These are phyloP conservation scores for Phytopythium ostracodes DNA, from an alignment of 352 stramenopile species.

Conservation along the genomic window DNA sequence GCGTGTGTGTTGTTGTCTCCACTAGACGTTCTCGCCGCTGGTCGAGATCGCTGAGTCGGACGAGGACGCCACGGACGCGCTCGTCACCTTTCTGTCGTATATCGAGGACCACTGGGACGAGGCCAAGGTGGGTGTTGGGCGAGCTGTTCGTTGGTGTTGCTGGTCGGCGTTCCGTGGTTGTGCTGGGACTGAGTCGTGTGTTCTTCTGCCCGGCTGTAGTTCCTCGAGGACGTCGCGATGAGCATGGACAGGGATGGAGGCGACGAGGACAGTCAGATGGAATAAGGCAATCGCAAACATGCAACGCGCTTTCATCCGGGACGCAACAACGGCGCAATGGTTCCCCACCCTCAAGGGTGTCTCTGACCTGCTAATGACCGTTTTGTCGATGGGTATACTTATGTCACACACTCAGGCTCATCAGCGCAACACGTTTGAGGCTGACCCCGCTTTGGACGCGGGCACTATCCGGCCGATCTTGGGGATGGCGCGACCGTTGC, in stretches of 20 bases:
- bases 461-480: conserved; percentile 59
- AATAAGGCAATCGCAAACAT: background rate
- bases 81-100: conserved; percentile 55
- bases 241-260: conserved; percentile 15
- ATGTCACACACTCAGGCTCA: too few species aligned
- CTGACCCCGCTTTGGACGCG: conserved; percentile 27
- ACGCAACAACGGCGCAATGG: background rate
- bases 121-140: conserved; percentile 34
- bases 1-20: background rate
- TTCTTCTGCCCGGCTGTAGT: conserved; percentile 4
- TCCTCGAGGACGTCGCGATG: conserved; percentile 23
- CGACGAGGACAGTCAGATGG: conserved; percentile 10
- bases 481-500: conserved; percentile 30
- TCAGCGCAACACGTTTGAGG: conserved; percentile 6
- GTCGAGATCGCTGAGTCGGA: conserved; percentile 44
- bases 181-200: background rate
- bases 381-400: too few species aligned
- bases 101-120: conserved; percentile 66
- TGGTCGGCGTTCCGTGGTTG: background rate
- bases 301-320: background rate
- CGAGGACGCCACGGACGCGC: conserved; percentile 41
- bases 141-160: background rate
- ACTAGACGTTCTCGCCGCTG: conserved; percentile 49
- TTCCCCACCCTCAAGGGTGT: background rate
- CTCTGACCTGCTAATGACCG: background rate